Conservation (phyloP, 2,329 filamentous ascomycete genomes). For the Fusarium albosuccineum region DNA sequence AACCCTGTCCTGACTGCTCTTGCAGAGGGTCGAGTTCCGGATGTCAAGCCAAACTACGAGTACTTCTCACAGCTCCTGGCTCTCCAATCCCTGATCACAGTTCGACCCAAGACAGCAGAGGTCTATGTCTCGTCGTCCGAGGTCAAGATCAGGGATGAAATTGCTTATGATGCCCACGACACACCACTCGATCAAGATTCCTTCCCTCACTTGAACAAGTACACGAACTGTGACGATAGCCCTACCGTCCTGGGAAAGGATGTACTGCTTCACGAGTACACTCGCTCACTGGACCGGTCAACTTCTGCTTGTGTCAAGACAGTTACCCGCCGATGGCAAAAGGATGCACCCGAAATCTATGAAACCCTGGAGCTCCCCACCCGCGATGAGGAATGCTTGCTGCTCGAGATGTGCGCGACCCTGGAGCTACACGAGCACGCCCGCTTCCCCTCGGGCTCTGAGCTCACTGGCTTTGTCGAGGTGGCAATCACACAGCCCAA, state of each 20-base stretch:
- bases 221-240: constrained; percentile 65
- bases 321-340: constrained; percentile 68
- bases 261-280: constrained; percentile 71
- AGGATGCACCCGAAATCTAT: constrained; percentile 68
- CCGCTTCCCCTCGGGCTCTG: constrained; percentile 70
- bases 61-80: constrained; percentile 70
- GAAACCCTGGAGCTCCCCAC: constrained; percentile 63
- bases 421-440: constrained; percentile 70
- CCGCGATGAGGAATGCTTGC: constrained; percentile 65
- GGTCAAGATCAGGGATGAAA: constrained; percentile 64
- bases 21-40: constrained; percentile 67
- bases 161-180: constrained; percentile 60
- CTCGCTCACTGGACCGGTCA: constrained; percentile 65
- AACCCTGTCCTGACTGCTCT: constrained; percentile 74
- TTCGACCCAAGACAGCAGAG: constrained; percentile 70
- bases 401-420: constrained; percentile 73
- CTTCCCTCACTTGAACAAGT: constrained; percentile 69
- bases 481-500: constrained; percentile 67
- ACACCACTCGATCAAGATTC: constrained; percentile 58
- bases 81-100: constrained; percentile 65
- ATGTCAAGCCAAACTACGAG: constrained; percentile 72
- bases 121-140: constrained; percentile 69
- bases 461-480: constrained; percentile 71
- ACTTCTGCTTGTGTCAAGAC: constrained; percentile 69
- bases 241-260: constrained; percentile 65